These are phyloP conservation scores for Gnomoniopsis smithogilvyi DNA, from an alignment of 2,329 filamentous ascomycete genomes.

Conservation along the genomic window DNA sequence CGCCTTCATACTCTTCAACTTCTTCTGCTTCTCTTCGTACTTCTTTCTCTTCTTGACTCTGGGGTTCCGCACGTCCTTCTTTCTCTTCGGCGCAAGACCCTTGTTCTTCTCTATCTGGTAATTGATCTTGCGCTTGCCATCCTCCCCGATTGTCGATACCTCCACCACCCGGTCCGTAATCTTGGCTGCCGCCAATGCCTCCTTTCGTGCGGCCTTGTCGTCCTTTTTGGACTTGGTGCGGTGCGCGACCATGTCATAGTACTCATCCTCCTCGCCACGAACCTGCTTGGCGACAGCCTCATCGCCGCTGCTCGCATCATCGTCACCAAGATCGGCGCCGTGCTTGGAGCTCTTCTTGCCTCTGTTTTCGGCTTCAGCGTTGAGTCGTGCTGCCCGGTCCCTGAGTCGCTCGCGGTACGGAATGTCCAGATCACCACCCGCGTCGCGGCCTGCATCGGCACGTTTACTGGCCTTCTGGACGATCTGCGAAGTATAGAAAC, in stretches of 20 bases:
- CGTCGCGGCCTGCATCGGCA: slow-evolving; percentile 66
- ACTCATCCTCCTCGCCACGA: slow-evolving; percentile 62
- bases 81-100: slow-evolving; percentile 81
- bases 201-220: slow-evolving; percentile 61
- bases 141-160: slow-evolving; percentile 67
- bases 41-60: slow-evolving; percentile 97
- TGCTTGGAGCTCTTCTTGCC: slow-evolving; percentile 63
- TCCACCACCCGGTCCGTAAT: slow-evolving; percentile 63
- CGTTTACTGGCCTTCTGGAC: slow-evolving; percentile 91
- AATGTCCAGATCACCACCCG: slow-evolving; percentile 77
- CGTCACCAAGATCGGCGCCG: slow-evolving; percentile 65
- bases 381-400: slow-evolving; percentile 82
- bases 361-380: slow-evolving; percentile 82
- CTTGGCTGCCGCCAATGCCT: slow-evolving; percentile 56
- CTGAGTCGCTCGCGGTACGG: slow-evolving; percentile 85
- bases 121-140: slow-evolving; percentile 88
- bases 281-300: slow-evolving; percentile 56
- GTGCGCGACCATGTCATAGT: slow-evolving; percentile 85
- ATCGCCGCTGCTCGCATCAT: slow-evolving; percentile 60
- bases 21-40: slow-evolving; percentile 97
- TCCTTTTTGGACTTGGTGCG: slow-evolving; percentile 67
- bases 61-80: slow-evolving; percentile 93
- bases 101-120: slow-evolving; percentile 98
- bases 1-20: slow-evolving; percentile 80
- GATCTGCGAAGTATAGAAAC: slow-evolving; percentile 98